These are phyloP conservation scores for Quercus lobata DNA, from an alignment of 331 rosid genomes.

Conservation along the genomic window DNA sequence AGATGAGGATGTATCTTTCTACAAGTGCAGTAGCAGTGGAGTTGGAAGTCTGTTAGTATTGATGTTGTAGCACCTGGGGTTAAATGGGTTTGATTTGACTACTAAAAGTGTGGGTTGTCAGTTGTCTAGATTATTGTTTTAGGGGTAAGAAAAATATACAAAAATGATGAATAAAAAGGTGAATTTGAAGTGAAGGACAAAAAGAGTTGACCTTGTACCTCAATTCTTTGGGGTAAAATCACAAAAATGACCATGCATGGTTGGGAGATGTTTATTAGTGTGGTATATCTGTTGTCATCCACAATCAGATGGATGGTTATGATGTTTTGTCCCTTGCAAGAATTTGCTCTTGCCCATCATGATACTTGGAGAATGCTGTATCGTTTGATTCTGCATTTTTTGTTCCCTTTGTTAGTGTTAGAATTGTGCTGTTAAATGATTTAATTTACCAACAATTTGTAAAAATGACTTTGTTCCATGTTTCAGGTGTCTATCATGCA, in stretches of 20 bases:
- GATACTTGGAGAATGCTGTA: neutral
- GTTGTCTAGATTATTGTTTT: neutral
- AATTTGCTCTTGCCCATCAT: neutral
- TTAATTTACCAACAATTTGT: neutral
- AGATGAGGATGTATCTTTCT: neutral
- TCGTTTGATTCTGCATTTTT: neutral
- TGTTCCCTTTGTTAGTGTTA: neutral
- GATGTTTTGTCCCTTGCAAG: neutral
- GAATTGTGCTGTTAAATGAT: no score
- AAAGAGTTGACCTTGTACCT: neutral
- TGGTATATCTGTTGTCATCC: neutral
- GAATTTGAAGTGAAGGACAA: neutral
- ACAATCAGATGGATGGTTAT: neutral
- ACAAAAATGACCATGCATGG: neutral
- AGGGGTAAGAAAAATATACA: neutral
- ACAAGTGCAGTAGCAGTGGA: neutral
- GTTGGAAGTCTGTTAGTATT: neutral
- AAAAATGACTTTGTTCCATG: slow-evolving; percentile 6
- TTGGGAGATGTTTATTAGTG: neutral
- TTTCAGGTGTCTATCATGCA: slow-evolving; percentile 98
- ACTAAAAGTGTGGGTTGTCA: neutral
- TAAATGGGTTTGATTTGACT: neutral
- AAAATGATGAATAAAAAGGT: neutral
- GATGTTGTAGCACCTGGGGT: neutral
- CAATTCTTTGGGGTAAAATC: neutral